phyloP scores from a whole-genome alignment of 768 basidiomycete genomes.

The Mycena amicta region DNA sequence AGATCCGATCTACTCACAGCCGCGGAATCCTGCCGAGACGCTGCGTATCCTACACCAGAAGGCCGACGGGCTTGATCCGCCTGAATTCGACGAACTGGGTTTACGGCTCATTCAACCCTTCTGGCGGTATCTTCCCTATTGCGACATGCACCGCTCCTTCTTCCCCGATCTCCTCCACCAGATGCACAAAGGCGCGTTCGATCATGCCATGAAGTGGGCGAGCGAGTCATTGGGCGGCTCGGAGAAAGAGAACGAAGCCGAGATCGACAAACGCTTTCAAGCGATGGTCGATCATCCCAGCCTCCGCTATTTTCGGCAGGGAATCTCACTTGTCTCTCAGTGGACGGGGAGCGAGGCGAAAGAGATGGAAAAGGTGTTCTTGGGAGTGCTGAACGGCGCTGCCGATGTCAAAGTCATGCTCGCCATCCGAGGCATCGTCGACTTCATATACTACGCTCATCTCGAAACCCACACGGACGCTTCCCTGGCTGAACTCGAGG shows the following conservation, averaged over 20 bases:
- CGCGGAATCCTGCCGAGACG: background rate
- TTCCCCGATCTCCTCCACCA: no score
- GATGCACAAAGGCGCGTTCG: no score
- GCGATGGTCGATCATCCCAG: no score
- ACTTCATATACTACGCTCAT: conserved; percentile 6
- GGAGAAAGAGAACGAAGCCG: conserved; percentile 21
- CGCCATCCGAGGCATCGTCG: background rate
- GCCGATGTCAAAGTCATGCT: background rate
- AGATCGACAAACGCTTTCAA: no score
- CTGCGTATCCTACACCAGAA: background rate
- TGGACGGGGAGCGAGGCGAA: background rate
- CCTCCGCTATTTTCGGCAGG: no score
- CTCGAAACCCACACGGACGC: conserved; percentile 1
- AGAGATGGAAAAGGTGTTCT: background rate
- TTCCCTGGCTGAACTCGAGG: background rate
- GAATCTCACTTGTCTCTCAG: background rate
- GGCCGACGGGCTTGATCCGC: no score
- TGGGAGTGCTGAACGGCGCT: no score
- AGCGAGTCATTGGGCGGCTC: conserved; percentile 26
- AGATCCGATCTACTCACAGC: background rate
- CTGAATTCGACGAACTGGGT: background rate
- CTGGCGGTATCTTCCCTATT: conserved; percentile 32
- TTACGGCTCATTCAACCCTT: conserved; percentile 14
- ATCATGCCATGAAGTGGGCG: conserved; percentile 30
- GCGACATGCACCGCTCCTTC: conserved; percentile 28